Evolutionary conservation across 73 alveolate species (phyloP), one percentile per base, ranked within the genome.

Genomic region (Tetrahymena thermophila): DNA sequence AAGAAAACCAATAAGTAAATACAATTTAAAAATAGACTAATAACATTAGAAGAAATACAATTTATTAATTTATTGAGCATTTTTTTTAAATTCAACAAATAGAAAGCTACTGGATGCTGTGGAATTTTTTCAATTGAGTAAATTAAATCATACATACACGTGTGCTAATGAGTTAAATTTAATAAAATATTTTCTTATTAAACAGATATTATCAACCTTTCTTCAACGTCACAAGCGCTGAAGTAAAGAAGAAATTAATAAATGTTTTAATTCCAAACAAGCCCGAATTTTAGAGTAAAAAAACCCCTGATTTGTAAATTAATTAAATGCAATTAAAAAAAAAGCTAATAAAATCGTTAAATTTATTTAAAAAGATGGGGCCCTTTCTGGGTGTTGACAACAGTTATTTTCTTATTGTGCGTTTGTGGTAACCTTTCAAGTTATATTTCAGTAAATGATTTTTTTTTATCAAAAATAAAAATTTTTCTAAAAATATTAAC

Each of bases 311-410:
- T 71, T 31, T 71, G 89, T 71, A 71, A 71, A 19, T 31, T 19
- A 19, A 50, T 50, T 1, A 10, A 21, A 2, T 50, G 28, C 23
- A 50, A 50, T 19, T 19, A 19, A 50, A 19, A 10, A 19, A 10
- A 15, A 7, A 5, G 31, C 3, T 50, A 28, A 28, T 19, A 23
- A 71, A 8, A 23, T 71, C 11, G n/a, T 19, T 17, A n/a, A 71
- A 14, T 71, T 0, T 71, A 25, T 71, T 71, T 25, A 28, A 71
- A 71, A 28, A 71, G 89, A 85, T 97, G 97, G 96, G 98, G 98
- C 19, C 99, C 99, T 40, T 96, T 96, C 89, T 97, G 99, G 99
- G 96, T 97, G 21, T 95, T 96, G 83, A 97, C 98, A 1, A 97
- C 99, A 35, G 95, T 97, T 94, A 95, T 97, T 34, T 96, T 96